phyloP scores from a whole-genome alignment of 371 early-diverging fungal genomes.

The Mortierella sp. region DNA sequence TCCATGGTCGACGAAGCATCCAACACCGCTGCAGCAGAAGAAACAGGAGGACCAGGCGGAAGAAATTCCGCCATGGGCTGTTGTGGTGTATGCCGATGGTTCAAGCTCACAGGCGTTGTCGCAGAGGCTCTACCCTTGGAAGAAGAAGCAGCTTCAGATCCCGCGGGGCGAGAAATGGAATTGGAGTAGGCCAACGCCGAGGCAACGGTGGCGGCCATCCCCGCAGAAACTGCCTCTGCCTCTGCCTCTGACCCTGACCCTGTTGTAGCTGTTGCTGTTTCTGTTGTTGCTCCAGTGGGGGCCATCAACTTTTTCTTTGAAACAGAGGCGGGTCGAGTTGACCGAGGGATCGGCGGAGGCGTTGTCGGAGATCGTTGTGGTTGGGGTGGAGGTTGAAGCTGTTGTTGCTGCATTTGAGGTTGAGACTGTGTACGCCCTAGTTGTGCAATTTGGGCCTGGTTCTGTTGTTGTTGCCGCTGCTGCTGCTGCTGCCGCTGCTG shows the following conservation, averaged over 20 bases:
- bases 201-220: not conserved
- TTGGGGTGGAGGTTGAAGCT: not conserved
- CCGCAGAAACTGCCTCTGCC: not conserved
- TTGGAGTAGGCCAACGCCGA: not conserved
- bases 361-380: not conserved
- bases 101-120: no score
- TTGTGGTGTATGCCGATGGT: no score
- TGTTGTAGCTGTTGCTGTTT: not conserved
- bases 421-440: not conserved
- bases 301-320: not conserved
- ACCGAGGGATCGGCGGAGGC: conserved; percentile 6
- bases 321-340: conserved; percentile 4
- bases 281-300: not conserved
- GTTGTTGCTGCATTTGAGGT: not conserved
- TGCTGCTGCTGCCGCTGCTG: conserved; percentile 3
- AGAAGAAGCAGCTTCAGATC: not conserved
- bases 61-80: no score
- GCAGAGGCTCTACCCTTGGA: not conserved
- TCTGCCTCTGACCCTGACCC: not conserved
- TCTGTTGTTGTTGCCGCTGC: not conserved
- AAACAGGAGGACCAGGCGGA: no score
- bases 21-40: no score
- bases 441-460: not conserved
- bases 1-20: no score
- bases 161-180: not conserved